A percentile compares a stretch with the other conserved stretches of the same genome.
phyloP scores from a whole-genome alignment of 2,329 filamentous ascomycete genomes.

The Grosmannia penicillata region DNA sequence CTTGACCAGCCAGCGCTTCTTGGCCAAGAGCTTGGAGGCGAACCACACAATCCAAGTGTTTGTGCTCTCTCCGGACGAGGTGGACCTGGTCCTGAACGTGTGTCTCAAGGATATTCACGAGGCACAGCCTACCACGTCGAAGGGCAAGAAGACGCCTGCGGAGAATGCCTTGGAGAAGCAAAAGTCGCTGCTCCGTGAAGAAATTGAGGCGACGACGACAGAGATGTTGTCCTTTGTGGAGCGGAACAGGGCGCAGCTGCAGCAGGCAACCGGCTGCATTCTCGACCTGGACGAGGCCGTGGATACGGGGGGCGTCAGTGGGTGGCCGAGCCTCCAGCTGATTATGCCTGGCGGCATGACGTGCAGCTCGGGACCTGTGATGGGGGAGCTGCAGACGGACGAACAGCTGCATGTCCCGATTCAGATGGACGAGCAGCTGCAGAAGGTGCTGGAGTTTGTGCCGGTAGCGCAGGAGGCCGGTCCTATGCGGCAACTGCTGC shows the following conservation, averaged over 20 bases:
- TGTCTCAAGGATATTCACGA: slow-evolving; percentile 10
- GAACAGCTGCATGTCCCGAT: slow-evolving; percentile 1
- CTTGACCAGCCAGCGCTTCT: slow-evolving; percentile 31
- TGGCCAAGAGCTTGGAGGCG: slow-evolving; percentile 27
- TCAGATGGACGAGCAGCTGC: not conserved
- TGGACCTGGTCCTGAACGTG: slow-evolving; percentile 12
- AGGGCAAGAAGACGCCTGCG: slow-evolving; percentile 7
- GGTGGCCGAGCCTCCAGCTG: slow-evolving; percentile 14
- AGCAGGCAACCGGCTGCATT: slow-evolving; percentile 12
- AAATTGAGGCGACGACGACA: slow-evolving; percentile 8
- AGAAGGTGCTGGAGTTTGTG: not conserved
- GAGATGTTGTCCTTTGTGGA: slow-evolving; percentile 12
- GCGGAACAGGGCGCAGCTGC: slow-evolving; percentile 14
- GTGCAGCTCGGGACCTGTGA: not conserved
- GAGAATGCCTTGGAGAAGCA: slow-evolving; percentile 12
- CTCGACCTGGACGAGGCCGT: slow-evolving; percentile 14
- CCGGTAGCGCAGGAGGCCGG: not conserved
- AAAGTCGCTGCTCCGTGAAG: slow-evolving; percentile 7
- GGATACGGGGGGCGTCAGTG: slow-evolving; percentile 10
- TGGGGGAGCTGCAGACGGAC: not conserved
- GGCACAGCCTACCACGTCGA: slow-evolving; percentile 1
- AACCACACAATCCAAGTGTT: slow-evolving; percentile 30
- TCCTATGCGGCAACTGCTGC: slow-evolving; percentile 1
- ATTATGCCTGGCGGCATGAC: slow-evolving; percentile 8
- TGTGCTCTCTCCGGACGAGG: slow-evolving; percentile 17